Conservation (phyloP, 2,329 filamentous ascomycete species). For the Polytolypa hystricis region DNA sequence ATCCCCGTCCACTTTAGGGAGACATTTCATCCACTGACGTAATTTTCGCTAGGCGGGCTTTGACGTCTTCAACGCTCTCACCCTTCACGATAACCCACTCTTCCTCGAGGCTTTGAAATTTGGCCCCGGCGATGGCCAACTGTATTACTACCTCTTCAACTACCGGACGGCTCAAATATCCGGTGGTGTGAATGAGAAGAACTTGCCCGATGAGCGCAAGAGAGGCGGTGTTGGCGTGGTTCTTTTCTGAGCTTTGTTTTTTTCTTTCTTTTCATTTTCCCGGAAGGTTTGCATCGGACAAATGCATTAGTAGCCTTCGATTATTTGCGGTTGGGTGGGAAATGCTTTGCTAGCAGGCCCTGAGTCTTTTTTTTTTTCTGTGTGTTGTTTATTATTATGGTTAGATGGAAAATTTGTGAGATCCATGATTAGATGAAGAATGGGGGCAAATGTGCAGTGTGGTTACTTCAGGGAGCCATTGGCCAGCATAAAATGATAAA, state of each 20-base stretch:
- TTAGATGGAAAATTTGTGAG: too few species aligned
- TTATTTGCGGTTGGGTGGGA: neutral
- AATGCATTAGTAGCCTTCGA: neutral
- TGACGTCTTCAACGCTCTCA: slow-evolving; percentile 94
- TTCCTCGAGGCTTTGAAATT: slow-evolving; percentile 94
- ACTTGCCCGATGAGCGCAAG: slow-evolving; percentile 62
- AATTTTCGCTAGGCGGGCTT: slow-evolving; percentile 52
- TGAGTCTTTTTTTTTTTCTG: too few species aligned
- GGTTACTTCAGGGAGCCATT: too few species aligned
- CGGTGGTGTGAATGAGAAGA: slow-evolving; percentile 72
- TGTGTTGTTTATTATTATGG: too few species aligned
- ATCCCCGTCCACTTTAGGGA: neutral
- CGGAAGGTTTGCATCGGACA: too few species aligned
- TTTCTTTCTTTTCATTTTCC: neutral
- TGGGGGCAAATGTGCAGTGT: too few species aligned
- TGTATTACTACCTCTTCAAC: slow-evolving; percentile 98
- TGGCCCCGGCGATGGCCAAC: slow-evolving; percentile 81
- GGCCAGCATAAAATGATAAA: too few species aligned
- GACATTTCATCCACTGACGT: neutral
- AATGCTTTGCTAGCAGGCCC: too few species aligned
- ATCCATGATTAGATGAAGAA: too few species aligned
- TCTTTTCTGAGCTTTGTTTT: slow-evolving; percentile 59
- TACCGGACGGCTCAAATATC: slow-evolving; percentile 78
- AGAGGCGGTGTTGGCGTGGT: slow-evolving; percentile 85
- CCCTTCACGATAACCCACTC: slow-evolving; percentile 82